These are phyloP conservation scores for Beauveria sp. DNA, from an alignment of 2,329 filamentous ascomycete species.

Conservation along the genomic window DNA sequence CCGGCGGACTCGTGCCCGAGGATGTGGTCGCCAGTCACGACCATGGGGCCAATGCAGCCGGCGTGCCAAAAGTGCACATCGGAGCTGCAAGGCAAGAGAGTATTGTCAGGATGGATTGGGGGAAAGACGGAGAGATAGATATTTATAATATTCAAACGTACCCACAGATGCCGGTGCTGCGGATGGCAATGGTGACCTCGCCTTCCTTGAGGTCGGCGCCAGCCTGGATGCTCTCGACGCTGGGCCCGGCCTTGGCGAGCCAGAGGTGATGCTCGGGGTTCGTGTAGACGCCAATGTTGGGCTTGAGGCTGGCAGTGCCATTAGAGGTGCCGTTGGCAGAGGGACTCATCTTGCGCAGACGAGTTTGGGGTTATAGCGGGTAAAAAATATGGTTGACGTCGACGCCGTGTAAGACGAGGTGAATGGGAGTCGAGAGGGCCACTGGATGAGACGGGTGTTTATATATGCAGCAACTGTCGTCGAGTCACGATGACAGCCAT, in stretches of 20 bases:
- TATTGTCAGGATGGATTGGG: background rate
- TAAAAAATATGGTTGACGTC: background rate
- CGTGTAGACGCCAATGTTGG: conserved; percentile 94
- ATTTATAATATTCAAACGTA: conserved; percentile 31
- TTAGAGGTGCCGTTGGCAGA: conserved; percentile 12
- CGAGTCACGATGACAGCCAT: background rate
- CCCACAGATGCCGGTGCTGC: conserved; percentile 95
- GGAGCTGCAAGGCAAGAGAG: conserved; percentile 46
- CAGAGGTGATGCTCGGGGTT: conserved; percentile 89
- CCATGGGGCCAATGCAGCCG: conserved; percentile 92
- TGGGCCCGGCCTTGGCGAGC: conserved; percentile 72
- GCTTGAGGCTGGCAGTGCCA: conserved; percentile 40
- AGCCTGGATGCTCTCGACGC: conserved; percentile 63
- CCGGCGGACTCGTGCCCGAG: conserved; percentile 92
- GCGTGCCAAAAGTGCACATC: conserved; percentile 98
- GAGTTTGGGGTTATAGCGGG: background rate
- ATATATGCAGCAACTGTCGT: background rate
- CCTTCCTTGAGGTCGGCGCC: conserved; percentile 65
- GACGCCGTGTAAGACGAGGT: background rate
- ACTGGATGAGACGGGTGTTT: background rate
- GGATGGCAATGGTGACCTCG: conserved; percentile 81
- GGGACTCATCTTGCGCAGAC: conserved; percentile 8
- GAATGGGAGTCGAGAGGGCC: background rate
- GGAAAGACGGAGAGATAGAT: background rate
- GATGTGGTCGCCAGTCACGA: conserved; percentile 81